Evolutionary conservation across 1,284 basidiomycete species (phyloP), one percentile per base, ranked within the genome.

Genomic region (Microbotryum silenes-acaulis): DNA sequence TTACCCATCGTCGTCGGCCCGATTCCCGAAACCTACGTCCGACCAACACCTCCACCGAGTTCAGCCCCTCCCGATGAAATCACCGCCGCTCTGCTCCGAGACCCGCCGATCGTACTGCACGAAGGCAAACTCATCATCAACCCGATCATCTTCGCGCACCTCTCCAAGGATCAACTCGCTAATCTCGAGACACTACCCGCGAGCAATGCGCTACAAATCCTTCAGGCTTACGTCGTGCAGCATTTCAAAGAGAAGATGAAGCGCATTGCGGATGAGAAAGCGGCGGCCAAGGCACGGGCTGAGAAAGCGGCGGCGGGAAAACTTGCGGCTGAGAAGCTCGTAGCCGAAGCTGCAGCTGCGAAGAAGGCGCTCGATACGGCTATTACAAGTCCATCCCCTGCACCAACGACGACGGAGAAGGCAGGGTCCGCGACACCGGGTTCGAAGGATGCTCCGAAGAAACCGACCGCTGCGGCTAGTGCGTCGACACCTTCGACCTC

Each of bases 151-250:
- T 94, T 94, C 73, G 82, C 85, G 7, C 85, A 85, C 64, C 81
- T 94, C 12, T 84, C 85, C 2, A 78, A 81, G 42, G 85, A 85
- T 61, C 86, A 88, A 74, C 76, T 94, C 54, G 81, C 80, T 59
- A 85, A 88, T 59, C 79, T 93, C 50, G 88, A 91, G 74, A 81
- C 82, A 48, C 81, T 91, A 71, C 89, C 90, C 4, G 87, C 89
- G 1, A 84, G 87, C 73, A 85, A 87, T 71, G 89, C 91, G 10
- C 76, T 94, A 59, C 83, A 85, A 70, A 85, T 89, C 25, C 77
- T 94, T 54, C 90, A 91, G 69, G 83, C 82, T 1, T 88, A 91
- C 72, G 88, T 93, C 72, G 88, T 91, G 45, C 82, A 85, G 54
- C 88, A 86, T 65, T 78, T 92, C 72, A 92, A 92, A 77, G 88